Percentiles rank a stretch among this genome's conserved stretches.
phyloP scores from a whole-genome alignment of 2,329 filamentous ascomycete genomes.

The Epichloe gansuensis region DNA sequence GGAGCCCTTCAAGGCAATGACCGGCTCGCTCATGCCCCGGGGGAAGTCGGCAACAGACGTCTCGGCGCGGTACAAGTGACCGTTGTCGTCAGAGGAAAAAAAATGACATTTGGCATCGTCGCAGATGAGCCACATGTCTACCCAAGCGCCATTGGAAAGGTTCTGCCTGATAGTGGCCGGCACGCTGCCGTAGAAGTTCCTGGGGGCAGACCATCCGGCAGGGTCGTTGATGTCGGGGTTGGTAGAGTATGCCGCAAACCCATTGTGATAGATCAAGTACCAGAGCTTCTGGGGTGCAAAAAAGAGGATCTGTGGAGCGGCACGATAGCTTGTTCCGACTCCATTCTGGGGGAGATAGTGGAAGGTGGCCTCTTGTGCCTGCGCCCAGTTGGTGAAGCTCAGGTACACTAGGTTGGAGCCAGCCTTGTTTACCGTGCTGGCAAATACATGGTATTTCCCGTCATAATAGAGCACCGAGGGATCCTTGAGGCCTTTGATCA shows the following conservation, averaged over 20 bases:
- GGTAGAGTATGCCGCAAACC: neutral
- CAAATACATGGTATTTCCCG: constrained; percentile 48
- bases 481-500: constrained; percentile 36
- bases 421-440: constrained; percentile 29
- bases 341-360: neutral
- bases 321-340: neutral
- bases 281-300: neutral
- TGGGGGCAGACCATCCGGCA: neutral
- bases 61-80: constrained; percentile 49
- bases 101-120: constrained; percentile 50
- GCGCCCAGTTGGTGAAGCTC: constrained; percentile 37
- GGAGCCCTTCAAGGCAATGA: constrained; percentile 33
- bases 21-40: constrained; percentile 40
- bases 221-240: constrained; percentile 1
- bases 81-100: constrained; percentile 56
- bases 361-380: neutral
- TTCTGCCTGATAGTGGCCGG: constrained; percentile 25
- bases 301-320: neutral
- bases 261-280: neutral
- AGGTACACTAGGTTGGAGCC: constrained; percentile 48
- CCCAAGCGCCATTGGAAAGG: constrained; percentile 36
- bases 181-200: neutral
- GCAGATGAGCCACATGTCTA: constrained; percentile 52
- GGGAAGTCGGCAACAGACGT: constrained; percentile 53
- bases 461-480: constrained; percentile 45